phyloP scores from a whole-genome alignment of 176 grass and related monocot species.

The Thalia dealbata region DNA sequence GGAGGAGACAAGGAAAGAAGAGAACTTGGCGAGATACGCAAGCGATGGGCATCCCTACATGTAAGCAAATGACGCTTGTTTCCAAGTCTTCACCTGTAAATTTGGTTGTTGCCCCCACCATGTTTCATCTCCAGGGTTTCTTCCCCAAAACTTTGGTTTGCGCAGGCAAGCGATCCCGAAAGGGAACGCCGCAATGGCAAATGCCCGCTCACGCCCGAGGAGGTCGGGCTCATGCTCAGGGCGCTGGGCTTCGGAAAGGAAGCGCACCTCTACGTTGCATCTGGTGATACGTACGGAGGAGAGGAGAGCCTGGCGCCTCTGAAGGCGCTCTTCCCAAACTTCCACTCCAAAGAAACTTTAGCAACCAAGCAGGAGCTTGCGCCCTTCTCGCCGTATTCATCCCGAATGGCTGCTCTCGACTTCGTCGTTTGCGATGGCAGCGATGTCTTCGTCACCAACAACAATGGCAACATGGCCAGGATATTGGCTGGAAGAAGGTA shows the following conservation, averaged over 20 bases:
- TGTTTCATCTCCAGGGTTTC: constrained; percentile 8
- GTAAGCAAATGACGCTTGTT: constrained; percentile 43
- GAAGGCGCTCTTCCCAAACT: constrained; percentile 77
- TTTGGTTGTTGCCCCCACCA: background rate
- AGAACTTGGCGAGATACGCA: constrained; percentile 70
- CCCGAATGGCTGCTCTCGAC: constrained; percentile 97
- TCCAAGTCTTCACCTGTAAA: too few relatives aligned
- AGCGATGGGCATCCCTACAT: constrained; percentile 79
- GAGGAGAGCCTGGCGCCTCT: constrained; percentile 77
- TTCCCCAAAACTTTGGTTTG: background rate
- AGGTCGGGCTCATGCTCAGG: constrained; percentile 79
- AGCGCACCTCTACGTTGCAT: constrained; percentile 77
- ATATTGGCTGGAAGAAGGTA: constrained; percentile 96
- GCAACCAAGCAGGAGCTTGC: constrained; percentile 59
- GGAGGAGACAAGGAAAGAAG: constrained; percentile 85
- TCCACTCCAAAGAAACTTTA: constrained; percentile 84
- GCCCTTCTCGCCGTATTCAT: constrained; percentile 60
- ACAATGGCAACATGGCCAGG: constrained; percentile 98
- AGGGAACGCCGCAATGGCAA: constrained; percentile 74
- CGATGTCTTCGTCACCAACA: constrained; percentile 80
- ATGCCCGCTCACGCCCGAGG: constrained; percentile 84
- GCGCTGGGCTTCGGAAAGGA: constrained; percentile 79
- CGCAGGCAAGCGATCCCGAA: constrained; percentile 67
- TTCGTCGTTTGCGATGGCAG: constrained; percentile 77
- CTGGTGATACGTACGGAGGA: constrained; percentile 79